Percentiles rank a stretch among this genome's conserved stretches.
Evolutionary conservation across 768 basidiomycete species (phyloP).

Genomic region (Phanerochaete sordida): DNA sequence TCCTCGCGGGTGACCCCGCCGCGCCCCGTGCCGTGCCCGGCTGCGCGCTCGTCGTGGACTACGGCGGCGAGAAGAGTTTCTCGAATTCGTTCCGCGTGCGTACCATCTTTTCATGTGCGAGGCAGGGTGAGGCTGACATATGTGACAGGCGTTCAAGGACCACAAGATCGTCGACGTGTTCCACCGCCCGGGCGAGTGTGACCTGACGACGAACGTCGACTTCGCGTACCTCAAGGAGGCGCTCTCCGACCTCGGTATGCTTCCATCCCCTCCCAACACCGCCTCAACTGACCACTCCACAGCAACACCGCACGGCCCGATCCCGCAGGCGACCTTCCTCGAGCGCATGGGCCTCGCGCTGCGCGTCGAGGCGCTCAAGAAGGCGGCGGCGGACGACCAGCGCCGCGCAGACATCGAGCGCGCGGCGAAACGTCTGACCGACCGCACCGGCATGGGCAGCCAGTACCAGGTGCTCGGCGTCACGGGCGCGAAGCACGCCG

Average conservation of each 20-base stretch:
- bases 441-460: conserved; percentile 79
- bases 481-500: conserved; percentile 20
- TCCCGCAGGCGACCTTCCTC: conserved; percentile 77
- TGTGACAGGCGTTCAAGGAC: conserved; percentile 76
- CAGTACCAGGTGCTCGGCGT: conserved; percentile 83
- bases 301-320: conserved; percentile 58
- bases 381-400: conserved; percentile 45
- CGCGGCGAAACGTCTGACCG: conserved; percentile 70
- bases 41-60: conserved; percentile 82
- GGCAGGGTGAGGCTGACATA: neutral
- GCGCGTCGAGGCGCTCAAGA: conserved; percentile 62
- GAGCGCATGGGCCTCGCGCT: conserved; percentile 68
- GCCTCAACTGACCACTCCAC: neutral
- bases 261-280: neutral
- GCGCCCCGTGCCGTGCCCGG: conserved; percentile 36
- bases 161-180: conserved; percentile 87
- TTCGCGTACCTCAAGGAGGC: conserved; percentile 86
- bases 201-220: conserved; percentile 96
- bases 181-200: conserved; percentile 79
- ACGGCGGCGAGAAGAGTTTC: conserved; percentile 71
- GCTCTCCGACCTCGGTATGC: conserved; percentile 58
- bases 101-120: neutral
- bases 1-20: conserved; percentile 36
- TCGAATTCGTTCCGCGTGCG: conserved; percentile 80
- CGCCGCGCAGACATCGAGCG: conserved; percentile 49